Base-by-base conservation (phyloP, 1,139 yeast genomes). In the Scheffersomyces parashehatae region DNA sequence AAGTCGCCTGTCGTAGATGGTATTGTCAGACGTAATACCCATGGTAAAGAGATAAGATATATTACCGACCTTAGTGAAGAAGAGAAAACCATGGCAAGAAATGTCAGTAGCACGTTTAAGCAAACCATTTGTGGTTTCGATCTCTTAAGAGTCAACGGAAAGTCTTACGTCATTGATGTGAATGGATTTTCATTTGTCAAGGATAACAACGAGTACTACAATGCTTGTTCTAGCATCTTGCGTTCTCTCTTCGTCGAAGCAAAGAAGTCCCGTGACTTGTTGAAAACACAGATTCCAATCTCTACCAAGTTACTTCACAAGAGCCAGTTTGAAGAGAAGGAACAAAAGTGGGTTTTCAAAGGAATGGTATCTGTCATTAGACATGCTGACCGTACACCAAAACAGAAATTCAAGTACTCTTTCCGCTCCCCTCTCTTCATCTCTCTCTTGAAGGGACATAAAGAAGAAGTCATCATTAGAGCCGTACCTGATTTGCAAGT, bases 91-190 rank as follows among this genome's bases (percentile, higher is more conserved):
- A 90, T 91, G 81, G 99, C 99, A 1, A 67, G 76, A 37, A 82
- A 78, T 50, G 90, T 95, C 26, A 81, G 90, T 42, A 73, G 67
- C 26, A 81, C 83, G 0, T 95, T 95, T 64, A 85, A 87, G 46
- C 99, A 95, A 68, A 88, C 95, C n/a, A 91, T 95, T 51, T 95
- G 99, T 70, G 99, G 99, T 1, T 95, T 95, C 70, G 99, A 95
- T 64, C 72, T 95, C 42, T 75, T 95, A 42, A 78, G 99, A 56
- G 98, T 91, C 2, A 79, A 86, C 49, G 97, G 97, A 7, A 77
- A 83, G 55, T 85, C 95, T 44, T 95, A 81, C 63, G 99, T 95
- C 28, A 95, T 95, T 64, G 99, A 95, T 65, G 99, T 95, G 36
- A 95, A 95, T 64, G 99, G 99, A 1, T 93, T 95, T 60, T 91